Percentiles rank a stretch among this genome's conserved stretches.
phyloP scores from a whole-genome alignment of 2,329 filamentous ascomycete species.

The Hortaea werneckii region DNA sequence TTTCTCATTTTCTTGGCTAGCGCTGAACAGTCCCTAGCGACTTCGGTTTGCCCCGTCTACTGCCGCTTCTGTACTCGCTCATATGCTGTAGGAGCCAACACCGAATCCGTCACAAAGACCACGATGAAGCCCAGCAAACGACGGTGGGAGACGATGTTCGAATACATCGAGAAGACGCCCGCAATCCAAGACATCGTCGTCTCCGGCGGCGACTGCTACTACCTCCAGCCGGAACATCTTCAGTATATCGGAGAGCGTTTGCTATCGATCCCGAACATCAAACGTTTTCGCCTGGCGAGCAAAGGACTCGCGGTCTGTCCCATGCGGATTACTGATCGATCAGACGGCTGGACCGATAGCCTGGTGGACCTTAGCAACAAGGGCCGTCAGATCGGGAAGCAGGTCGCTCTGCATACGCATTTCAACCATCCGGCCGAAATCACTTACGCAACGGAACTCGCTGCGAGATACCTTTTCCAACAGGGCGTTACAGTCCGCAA shows the following conservation, averaged over 20 bases:
- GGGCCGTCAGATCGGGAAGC: constrained; percentile 46
- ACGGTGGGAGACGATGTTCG: constrained; percentile 48
- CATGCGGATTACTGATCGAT: constrained; percentile 42
- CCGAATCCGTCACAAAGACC: constrained; percentile 36
- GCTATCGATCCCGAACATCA: constrained; percentile 48
- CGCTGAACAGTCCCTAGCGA: constrained; percentile 33
- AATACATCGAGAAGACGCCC: constrained; percentile 44
- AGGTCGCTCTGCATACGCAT: constrained; percentile 54
- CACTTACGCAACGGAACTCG: constrained; percentile 48
- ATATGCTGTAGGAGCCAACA: constrained; percentile 48
- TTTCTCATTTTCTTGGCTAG: neutral
- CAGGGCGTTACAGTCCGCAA: constrained; percentile 48
- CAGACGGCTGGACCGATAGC: constrained; percentile 45
- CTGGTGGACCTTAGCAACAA: constrained; percentile 43
- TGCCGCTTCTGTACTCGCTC: constrained; percentile 54
- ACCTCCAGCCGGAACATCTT: constrained; percentile 44
- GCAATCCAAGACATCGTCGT: constrained; percentile 49
- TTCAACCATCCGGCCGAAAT: constrained; percentile 55
- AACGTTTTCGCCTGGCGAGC: constrained; percentile 50
- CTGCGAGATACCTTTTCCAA: constrained; percentile 41
- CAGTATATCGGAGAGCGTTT: constrained; percentile 45
- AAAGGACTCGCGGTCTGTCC: constrained; percentile 54
- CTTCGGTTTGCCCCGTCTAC: constrained; percentile 52
- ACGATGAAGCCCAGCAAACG: constrained; percentile 26
- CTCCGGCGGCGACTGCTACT: constrained; percentile 54